Base-by-base conservation (phyloP, 83 land plant species). In the Picea engelmannii region DNA sequence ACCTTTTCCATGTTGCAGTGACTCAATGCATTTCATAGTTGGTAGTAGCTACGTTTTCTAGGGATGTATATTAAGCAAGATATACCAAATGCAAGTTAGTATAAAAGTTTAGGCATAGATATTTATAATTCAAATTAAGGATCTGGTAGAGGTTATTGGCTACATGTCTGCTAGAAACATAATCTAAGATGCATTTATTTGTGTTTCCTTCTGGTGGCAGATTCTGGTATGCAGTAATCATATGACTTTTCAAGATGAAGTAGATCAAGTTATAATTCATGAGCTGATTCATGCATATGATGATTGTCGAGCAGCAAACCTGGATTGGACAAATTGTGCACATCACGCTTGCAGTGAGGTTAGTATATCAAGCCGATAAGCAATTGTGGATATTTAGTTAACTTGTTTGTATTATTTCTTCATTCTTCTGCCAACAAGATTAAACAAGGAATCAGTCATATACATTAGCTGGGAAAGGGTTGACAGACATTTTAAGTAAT, bases 311-410 rank as follows among this genome's bases (percentile, higher is more conserved):
- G 98, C 95, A 58, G 88, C 87, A 66, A 98, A 98, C 79, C 66
- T 98, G 81, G 93, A 98, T 64, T 98, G 99, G 99, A 25, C 87
- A 38, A 93, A 98, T 85, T 98, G 99, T 86, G 95, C 91, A 78
- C 99, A 98, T 90, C 99, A 98, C 89, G 99, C 99, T 77, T 96
- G 99, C 63, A 96, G 99, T 86, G 99, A 98, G 98, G 98, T 97
- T 64, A 47, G 86, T 78, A 44, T 17, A 60, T 25, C 38, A n/a
- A 69, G 60, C 16, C 5, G n/a, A 59, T 52, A 20, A 78, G 35
- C 21, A 15, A 60, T 62, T 62, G 35, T 81, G 18, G 5, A 47
- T 81, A n/a, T 25, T 58, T 70, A 42, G 1, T 27, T 4, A 15
- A 52, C 21, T 17, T 81, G 13, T 11, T 31, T 79, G 21, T 18